Evolutionary conservation across 1,284 basidiomycete genomes (phyloP), one percentile per base, ranked within the genome.

Genomic region (Tetrapyrgos nigripes): DNA sequence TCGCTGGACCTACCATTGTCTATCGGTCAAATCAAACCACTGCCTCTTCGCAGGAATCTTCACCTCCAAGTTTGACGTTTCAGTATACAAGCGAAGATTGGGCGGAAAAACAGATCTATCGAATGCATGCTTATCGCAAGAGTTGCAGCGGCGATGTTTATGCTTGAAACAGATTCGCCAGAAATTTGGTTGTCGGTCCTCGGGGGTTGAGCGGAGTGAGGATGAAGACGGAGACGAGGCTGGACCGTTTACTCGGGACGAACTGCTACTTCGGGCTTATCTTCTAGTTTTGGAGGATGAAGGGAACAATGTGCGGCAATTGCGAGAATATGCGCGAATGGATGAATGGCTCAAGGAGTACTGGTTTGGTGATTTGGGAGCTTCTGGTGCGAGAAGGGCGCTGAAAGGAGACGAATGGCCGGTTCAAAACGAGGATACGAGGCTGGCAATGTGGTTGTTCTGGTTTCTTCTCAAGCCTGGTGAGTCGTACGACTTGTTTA

Each of bases 281-380:
- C 72, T 92, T 55, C 85, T 94, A 85, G 78, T 93, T 73, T 73
- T 89, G 46, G 93, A 96, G 75, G 91, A 92, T 69, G 88, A 93
- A 56, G 91, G 89, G 35, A 88, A 85, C 72, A 96, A 96, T 66
- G 78, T 84, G 52, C 71, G 55, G 28, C 91, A 93, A 66, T 79
- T 94, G 29, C 71, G 83, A 49, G 83, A 81, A 64, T 89, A 76
- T 70, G 84, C 76, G 37, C 74, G 65, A 59, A 80, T 81, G 56
- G 75, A 76, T 62, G 72, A 55, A 40, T 88, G 81, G 85, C 64
- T 85, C 33, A 74, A 74, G 62, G 83, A 74, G 53, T 83, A 75
- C 70, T 86, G 80, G 84, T 89, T 80, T 66, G 78, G 75, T 55
- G 72, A 72, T 49, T 68, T 65, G 50, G 87, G 77, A 58, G 78